These are phyloP conservation scores for Debaryomyces tyrocola DNA, from an alignment of 805 yeast genomes.

Conservation along the genomic window DNA sequence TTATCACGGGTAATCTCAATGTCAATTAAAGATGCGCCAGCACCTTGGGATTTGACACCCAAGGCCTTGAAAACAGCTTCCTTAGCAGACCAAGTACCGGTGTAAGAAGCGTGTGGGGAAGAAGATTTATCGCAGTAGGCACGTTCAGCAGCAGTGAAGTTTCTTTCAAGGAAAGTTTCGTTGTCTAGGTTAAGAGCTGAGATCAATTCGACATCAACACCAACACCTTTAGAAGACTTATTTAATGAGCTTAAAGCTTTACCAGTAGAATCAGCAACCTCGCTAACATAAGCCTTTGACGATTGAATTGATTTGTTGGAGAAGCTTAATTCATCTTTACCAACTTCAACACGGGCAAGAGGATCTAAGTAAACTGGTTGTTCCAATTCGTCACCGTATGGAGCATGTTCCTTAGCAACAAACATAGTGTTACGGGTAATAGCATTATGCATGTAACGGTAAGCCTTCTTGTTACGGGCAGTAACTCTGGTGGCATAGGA, in stretches of 20 bases:
- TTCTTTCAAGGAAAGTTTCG: slow-evolving; percentile 87
- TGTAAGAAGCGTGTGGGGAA: slow-evolving; percentile 81
- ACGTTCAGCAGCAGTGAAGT: slow-evolving; percentile 82
- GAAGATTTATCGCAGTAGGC: slow-evolving; percentile 75
- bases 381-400: slow-evolving; percentile 87
- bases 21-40: slow-evolving; percentile 89
- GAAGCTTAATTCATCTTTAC: slow-evolving; percentile 46
- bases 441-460: slow-evolving; percentile 94
- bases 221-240: slow-evolving; percentile 69
- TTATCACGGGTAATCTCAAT: slow-evolving; percentile 79
- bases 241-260: slow-evolving; percentile 59
- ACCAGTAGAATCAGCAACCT: slow-evolving; percentile 59
- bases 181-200: slow-evolving; percentile 81
- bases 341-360: slow-evolving; percentile 68
- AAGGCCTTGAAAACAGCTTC: slow-evolving; percentile 98
- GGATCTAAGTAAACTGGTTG: slow-evolving; percentile 93
- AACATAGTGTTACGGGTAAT: slow-evolving; percentile 88
- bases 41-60: slow-evolving; percentile 87
- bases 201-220: slow-evolving; percentile 94
- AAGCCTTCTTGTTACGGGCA: slow-evolving; percentile 83
- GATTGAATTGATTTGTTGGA: slow-evolving; percentile 52
- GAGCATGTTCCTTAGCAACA: slow-evolving; percentile 90
- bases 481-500: slow-evolving; percentile 69
- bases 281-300: slow-evolving; percentile 41
- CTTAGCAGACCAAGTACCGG: slow-evolving; percentile 99